These are phyloP conservation scores for Erythrobasidium hasegawianum DNA, from an alignment of 1,284 basidiomycete species.

Conservation along the genomic window DNA sequence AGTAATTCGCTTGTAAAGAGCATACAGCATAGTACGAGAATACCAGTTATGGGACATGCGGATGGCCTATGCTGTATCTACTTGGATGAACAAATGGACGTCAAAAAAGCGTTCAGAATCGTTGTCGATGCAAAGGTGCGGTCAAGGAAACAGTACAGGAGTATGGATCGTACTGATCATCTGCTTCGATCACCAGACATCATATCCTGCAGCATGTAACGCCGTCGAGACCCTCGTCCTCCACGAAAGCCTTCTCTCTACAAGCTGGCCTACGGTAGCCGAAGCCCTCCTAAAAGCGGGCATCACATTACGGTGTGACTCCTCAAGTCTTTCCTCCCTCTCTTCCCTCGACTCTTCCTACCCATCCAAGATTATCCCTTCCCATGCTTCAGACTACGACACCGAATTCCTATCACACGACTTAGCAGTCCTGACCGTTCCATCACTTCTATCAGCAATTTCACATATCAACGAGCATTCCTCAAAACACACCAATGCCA, in stretches of 20 bases:
- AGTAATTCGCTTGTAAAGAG: constrained; percentile 82
- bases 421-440: constrained; percentile 71
- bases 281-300: constrained; percentile 63
- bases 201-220: constrained; percentile 97
- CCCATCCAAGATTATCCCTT: constrained; percentile 55
- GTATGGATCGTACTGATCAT: no score
- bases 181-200: constrained; percentile 64
- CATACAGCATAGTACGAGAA: constrained; percentile 85
- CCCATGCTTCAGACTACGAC: constrained; percentile 64
- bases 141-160: constrained; percentile 11
- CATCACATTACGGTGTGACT: constrained; percentile 78
- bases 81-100: constrained; percentile 75
- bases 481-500: constrained; percentile 91
- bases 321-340: constrained; percentile 58
- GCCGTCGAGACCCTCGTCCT: constrained; percentile 85
- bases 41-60: constrained; percentile 98
- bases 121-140: constrained; percentile 86
- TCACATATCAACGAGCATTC: constrained; percentile 86
- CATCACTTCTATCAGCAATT: constrained; percentile 70
- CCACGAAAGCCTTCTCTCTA: constrained; percentile 65
- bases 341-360: constrained; percentile 48
- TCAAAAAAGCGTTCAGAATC: constrained; percentile 72
- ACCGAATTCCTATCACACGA: constrained; percentile 85
- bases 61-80: constrained; percentile 90
- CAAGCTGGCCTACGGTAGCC: constrained; percentile 77